Base-by-base conservation (phyloP, 129 eudicot genomes). In the Flaveria sonorensis region DNA sequence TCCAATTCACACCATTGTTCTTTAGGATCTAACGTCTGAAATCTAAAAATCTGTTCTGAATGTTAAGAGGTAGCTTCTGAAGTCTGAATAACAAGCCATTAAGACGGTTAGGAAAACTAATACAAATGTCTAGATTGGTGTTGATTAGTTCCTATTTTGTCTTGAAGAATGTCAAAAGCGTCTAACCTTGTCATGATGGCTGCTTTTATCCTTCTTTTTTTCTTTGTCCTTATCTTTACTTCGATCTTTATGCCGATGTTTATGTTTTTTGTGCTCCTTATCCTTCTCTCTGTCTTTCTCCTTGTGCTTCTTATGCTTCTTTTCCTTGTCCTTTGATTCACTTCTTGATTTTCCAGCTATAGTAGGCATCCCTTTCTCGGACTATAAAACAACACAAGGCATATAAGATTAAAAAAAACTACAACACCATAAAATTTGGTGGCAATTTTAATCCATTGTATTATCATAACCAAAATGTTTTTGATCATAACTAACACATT, bases 311-410 rank as follows among this genome's bases (percentile, higher is more conserved):
- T 80, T 82, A 76, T 82, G 85, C 79, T 59, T 82, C 70, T 68
- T 84, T 77, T 85, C 89, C 72, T 74, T 88, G 74, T 74, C 88
- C 30, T 74, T 81, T 16, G 86, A 73, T 77, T 79, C 81, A 57
- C 81, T 80, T 72, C 28, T 70, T 11, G 82, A 77, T 75, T 83
- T 86, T 55, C 73, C 80, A 70, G 81, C 69, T 48, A 77, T 15
- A 13, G 84, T 83, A 76, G 87, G 88, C 32, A 66, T 76, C 30
- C 96, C 93, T 71, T 82, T 90, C 80, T 82, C 86, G 14, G 75
- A 80, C 90, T 90, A 70, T 46, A 50, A 48, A 75, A 65, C 46
- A 61, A 60, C 20, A 18, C 11, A 79, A 64, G 18, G n/a, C 40
- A 65, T 65, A 40, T 32, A 16, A 13, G 45, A 56, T 20, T 7